A percentile compares a stretch with the other conserved stretches of the same genome.
Evolutionary conservation across 2,329 filamentous ascomycete species (phyloP).

Genomic region (Trichoderma sp.): DNA sequence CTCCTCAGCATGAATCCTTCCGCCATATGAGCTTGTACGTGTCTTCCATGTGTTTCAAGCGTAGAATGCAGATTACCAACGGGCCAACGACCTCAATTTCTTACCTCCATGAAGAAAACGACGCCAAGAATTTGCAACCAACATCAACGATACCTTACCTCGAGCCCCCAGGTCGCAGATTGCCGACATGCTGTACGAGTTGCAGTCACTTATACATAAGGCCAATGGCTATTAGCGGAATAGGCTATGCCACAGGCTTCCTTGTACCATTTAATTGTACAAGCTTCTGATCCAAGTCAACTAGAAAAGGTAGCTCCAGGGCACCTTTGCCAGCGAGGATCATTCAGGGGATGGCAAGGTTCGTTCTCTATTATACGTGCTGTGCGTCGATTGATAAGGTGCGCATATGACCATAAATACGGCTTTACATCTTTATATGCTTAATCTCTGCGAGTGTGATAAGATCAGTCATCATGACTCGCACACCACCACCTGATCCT

Average conservation of each 20-base stretch:
- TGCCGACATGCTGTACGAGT: background rate
- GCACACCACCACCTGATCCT: background rate
- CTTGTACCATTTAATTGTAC: background rate
- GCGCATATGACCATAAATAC: background rate
- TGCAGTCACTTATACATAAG: background rate
- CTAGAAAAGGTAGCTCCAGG: background rate
- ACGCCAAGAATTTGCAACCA: background rate
- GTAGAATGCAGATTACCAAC: background rate
- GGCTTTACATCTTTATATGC: background rate
- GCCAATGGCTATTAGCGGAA: background rate
- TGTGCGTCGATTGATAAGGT: background rate
- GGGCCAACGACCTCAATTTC: background rate
- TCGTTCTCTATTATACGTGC: background rate
- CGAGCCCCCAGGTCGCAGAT: background rate
- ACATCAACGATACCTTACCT: background rate
- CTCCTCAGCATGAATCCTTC: background rate
- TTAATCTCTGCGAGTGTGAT: background rate
- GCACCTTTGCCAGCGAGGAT: background rate
- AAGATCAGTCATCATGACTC: background rate
- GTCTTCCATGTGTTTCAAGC: background rate
- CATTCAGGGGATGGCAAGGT: background rate
- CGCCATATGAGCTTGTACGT: background rate
- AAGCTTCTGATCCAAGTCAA: background rate
- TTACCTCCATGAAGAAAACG: background rate
- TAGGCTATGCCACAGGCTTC: background rate